These are phyloP conservation scores for Pouteria campechiana DNA, from an alignment of 179 eudicot species.

Conservation along the genomic window DNA sequence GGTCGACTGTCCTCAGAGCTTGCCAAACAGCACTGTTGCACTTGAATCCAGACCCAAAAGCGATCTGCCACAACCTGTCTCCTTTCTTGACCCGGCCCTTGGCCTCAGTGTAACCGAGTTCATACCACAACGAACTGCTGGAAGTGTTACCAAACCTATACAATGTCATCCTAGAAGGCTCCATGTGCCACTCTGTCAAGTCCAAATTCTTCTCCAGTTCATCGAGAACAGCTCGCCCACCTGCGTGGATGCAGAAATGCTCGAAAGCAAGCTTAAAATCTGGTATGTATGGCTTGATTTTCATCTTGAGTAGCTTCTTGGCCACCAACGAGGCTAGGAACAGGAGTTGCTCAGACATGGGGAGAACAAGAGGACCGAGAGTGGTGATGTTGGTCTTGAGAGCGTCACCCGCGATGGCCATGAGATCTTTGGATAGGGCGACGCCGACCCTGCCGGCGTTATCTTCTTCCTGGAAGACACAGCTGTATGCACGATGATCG, in stretches of 20 bases:
- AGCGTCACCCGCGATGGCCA: constrained; percentile 17
- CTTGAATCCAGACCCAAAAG: constrained; percentile 14
- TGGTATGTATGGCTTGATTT: constrained; percentile 14
- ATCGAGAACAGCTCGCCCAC: constrained; percentile 11
- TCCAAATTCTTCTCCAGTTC: constrained; percentile 15
- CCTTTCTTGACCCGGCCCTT: constrained; percentile 8
- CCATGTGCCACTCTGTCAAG: constrained; percentile 13
- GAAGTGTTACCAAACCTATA: constrained; percentile 12
- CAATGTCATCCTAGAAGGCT: constrained; percentile 10
- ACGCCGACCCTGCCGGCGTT: constrained; percentile 4
- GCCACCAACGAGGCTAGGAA: constrained; percentile 8
- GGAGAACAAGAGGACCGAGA: constrained; percentile 12
- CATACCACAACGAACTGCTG: constrained; percentile 14
- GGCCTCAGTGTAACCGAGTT: constrained; percentile 7
- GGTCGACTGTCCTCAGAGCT: constrained; percentile 8
- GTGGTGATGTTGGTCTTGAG: constrained; percentile 11
- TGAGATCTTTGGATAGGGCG: constrained; percentile 9
- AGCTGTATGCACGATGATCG: constrained; percentile 6
- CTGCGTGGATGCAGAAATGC: constrained; percentile 13
- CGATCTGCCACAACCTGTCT: constrained; percentile 14
- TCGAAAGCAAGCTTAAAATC: constrained; percentile 17
- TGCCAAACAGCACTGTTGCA: constrained; percentile 15
- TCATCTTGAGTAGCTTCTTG: constrained; percentile 8
- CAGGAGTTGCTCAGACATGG: constrained; percentile 12
- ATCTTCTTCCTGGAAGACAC: constrained; percentile 13